These are phyloP conservation scores for Mortierella sp. DNA, from an alignment of 371 early-diverging fungal species.

Conservation along the genomic window DNA sequence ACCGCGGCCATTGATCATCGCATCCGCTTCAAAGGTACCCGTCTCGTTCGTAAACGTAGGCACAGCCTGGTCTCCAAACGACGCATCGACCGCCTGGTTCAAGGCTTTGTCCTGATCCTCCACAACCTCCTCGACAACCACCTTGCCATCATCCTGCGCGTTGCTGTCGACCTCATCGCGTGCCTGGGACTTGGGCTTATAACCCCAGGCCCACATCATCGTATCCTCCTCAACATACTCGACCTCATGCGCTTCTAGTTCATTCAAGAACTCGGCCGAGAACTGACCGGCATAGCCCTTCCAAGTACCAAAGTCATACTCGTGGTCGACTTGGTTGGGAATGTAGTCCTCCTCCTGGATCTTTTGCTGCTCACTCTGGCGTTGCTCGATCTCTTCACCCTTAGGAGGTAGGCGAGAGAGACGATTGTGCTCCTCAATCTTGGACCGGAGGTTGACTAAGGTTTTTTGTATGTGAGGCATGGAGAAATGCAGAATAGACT, in stretches of 20 bases:
- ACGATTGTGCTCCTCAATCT: slow-evolving; percentile 37
- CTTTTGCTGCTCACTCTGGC: slow-evolving; percentile 3
- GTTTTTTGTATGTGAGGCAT: not conserved
- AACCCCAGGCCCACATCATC: slow-evolving; percentile 55
- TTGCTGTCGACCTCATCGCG: not conserved
- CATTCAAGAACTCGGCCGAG: slow-evolving; percentile 48
- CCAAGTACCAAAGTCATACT: slow-evolving; percentile 56
- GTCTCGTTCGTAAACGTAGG: not conserved
- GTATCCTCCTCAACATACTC: slow-evolving; percentile 56
- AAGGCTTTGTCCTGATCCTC: not conserved
- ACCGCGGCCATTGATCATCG: slow-evolving; percentile 10
- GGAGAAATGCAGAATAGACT: not conserved
- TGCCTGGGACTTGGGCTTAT: not conserved
- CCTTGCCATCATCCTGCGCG: not conserved
- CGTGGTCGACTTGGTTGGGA: slow-evolving; percentile 50
- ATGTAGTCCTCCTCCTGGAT: slow-evolving; percentile 21
- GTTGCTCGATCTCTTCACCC: slow-evolving; percentile 1
- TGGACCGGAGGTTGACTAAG: slow-evolving; percentile 41
- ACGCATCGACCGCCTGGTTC: not conserved
- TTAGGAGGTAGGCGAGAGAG: slow-evolving; percentile 9
- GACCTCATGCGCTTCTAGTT: slow-evolving; percentile 38
- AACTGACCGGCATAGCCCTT: slow-evolving; percentile 56
- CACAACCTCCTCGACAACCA: not conserved
- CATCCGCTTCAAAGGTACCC: slow-evolving; percentile 9
- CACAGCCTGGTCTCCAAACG: not conserved